Conservation (phyloP, 2,329 filamentous ascomycete species). For the Sporothrix globosa region DNA sequence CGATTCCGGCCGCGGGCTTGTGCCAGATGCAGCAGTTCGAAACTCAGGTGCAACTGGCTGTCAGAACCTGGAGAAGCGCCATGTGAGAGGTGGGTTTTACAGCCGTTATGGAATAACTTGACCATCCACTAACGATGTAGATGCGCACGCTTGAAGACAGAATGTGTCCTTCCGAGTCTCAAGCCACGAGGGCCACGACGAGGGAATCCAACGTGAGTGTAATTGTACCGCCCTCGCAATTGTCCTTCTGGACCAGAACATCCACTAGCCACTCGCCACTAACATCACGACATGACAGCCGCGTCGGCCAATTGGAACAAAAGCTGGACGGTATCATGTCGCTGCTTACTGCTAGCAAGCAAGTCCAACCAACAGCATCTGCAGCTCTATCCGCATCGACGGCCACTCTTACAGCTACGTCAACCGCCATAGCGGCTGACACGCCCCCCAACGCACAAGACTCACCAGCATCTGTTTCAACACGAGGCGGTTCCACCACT, state of each 20-base stretch:
- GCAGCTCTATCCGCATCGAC: neutral
- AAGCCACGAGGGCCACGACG: constrained; percentile 37
- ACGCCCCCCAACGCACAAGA: neutral
- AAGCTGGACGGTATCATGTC: constrained; percentile 49
- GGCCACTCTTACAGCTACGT: constrained; percentile 2
- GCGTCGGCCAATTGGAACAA: constrained; percentile 47
- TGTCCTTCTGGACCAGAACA: too few species aligned
- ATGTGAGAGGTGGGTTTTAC: constrained; percentile 34
- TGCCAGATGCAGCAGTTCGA: constrained; percentile 41
- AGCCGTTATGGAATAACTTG: too few species aligned
- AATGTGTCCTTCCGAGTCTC: constrained; percentile 37
- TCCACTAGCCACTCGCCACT: neutral
- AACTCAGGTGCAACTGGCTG: constrained; percentile 38
- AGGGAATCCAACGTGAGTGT: constrained; percentile 36
- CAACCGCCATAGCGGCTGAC: neutral
- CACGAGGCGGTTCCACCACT: neutral
- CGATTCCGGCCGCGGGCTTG: constrained; percentile 41
- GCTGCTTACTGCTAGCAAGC: constrained; percentile 44
- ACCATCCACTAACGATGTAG: constrained; percentile 13
- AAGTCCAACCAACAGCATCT: constrained; percentile 32
- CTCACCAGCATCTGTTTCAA: constrained; percentile 1
- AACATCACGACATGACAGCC: constrained; percentile 38
- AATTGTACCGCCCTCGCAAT: neutral
- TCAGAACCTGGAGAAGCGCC: constrained; percentile 37
- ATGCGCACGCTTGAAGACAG: constrained; percentile 35